Evolutionary conservation across 208 protist genomes (phyloP).

Genomic region (Acanthamoeba lenticulata): DNA sequence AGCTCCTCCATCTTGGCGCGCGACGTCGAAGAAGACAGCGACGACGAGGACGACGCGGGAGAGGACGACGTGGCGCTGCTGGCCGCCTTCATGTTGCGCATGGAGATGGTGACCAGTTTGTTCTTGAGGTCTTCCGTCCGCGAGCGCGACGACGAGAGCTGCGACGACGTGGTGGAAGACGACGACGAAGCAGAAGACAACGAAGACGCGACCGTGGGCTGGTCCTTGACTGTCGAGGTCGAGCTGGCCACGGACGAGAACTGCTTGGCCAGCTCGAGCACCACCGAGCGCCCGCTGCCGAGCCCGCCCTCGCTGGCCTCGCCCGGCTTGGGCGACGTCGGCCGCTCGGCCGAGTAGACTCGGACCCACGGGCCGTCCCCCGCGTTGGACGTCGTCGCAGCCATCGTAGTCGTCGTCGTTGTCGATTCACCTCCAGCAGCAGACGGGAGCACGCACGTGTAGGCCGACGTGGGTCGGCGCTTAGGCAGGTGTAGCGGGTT

Average conservation of each 20-base stretch:
- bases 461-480: neutral
- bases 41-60: neutral
- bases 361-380: neutral
- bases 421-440: too few species aligned
- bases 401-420: neutral
- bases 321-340: neutral
- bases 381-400: neutral
- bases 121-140: neutral
- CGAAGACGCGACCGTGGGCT: neutral
- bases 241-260: neutral
- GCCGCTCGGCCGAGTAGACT: neutral
- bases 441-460: neutral
- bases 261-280: neutral
- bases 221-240: neutral
- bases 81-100: neutral
- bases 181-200: neutral
- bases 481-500: neutral
- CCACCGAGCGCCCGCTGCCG: neutral
- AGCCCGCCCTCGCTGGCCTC: neutral
- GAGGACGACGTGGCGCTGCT: neutral
- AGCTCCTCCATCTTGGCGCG: constrained; percentile 16
- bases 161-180: neutral
- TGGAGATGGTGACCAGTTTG: neutral
- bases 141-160: neutral
- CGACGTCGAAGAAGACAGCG: neutral